These are phyloP conservation scores for Parathielavia appendiculata DNA, from an alignment of 495 filamentous ascomycete species.

Conservation along the genomic window DNA sequence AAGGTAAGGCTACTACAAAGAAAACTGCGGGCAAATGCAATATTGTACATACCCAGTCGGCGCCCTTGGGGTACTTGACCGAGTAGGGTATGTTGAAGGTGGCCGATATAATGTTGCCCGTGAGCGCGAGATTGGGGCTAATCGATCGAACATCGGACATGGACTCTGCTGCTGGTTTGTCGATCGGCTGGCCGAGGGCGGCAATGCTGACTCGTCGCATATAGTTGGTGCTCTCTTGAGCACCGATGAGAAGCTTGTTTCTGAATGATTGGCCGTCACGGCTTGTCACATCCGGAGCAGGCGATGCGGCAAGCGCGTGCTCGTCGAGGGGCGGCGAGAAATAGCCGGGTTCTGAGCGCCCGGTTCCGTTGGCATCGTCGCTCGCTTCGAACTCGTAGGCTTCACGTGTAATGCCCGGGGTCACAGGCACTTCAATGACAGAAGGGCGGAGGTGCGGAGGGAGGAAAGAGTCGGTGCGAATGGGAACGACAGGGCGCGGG, in stretches of 20 bases:
- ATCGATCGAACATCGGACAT: conserved; percentile 53
- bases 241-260: conserved; percentile 47
- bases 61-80: conserved; percentile 58
- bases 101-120: conserved; percentile 78
- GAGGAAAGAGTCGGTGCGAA: conserved; percentile 27
- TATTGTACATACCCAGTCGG: conserved; percentile 62
- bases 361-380: background rate
- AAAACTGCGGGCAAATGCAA: background rate
- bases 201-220: conserved; percentile 59
- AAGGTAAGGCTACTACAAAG: background rate
- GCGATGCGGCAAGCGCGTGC: conserved; percentile 27
- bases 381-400: conserved; percentile 20
- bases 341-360: conserved; percentile 30
- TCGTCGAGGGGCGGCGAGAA: conserved; percentile 35
- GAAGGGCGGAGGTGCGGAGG: conserved; percentile 34
- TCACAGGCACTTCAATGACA: conserved; percentile 42
- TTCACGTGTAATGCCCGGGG: conserved; percentile 42
- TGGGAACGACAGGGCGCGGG: conserved; percentile 7
- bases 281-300: conserved; percentile 14
- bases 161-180: conserved; percentile 36
- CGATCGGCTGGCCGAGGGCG: conserved; percentile 28
- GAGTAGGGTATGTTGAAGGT: conserved; percentile 81
- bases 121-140: conserved; percentile 65
- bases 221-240: conserved; percentile 54
- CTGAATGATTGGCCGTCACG: conserved; percentile 34